These are phyloP conservation scores for Trichoderma atroviride DNA, from an alignment of 2,329 filamentous ascomycete species.

Conservation along the genomic window DNA sequence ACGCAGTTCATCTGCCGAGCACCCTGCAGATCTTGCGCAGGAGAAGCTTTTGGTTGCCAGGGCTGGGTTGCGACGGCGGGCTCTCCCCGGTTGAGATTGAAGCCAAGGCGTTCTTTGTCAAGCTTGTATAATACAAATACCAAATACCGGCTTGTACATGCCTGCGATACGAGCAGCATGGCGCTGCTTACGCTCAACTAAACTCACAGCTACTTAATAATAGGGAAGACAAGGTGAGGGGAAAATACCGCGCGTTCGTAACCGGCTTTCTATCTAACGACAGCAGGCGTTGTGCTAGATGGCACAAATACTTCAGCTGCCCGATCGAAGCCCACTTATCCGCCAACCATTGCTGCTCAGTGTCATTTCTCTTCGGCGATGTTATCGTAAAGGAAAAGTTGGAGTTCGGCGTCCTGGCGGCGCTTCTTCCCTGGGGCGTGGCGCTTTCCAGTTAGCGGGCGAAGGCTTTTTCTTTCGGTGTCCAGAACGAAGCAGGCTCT, in stretches of 20 bases:
- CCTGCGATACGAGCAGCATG: not conserved
- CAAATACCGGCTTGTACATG: not conserved
- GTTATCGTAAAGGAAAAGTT: slow-evolving; percentile 21
- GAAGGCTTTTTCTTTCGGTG: slow-evolving; percentile 20
- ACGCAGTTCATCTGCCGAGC: slow-evolving; percentile 26
- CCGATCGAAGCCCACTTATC: slow-evolving; percentile 12
- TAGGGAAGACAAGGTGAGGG: not conserved
- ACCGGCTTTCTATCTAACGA: not conserved
- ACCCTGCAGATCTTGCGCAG: slow-evolving; percentile 21
- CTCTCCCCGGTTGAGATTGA: not conserved
- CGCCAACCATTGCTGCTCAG: slow-evolving; percentile 20
- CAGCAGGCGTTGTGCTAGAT: slow-evolving; percentile 18
- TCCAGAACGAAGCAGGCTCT: slow-evolving; percentile 24
- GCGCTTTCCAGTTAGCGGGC: slow-evolving; percentile 16
- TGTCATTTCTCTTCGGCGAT: slow-evolving; percentile 23
- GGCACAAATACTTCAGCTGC: slow-evolving; percentile 24
- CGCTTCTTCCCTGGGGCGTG: slow-evolving; percentile 12
- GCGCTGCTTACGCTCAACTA: not conserved
- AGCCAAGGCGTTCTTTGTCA: not conserved
- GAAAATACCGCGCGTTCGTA: slow-evolving; percentile 25
- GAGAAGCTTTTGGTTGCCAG: not conserved
- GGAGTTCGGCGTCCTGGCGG: slow-evolving; percentile 17
- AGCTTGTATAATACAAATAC: not conserved
- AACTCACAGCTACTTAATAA: not conserved
- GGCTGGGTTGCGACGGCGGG: not conserved